Conservation (phyloP, 2,329 filamentous ascomycete genomes). For the Colletotrichum salicis region DNA sequence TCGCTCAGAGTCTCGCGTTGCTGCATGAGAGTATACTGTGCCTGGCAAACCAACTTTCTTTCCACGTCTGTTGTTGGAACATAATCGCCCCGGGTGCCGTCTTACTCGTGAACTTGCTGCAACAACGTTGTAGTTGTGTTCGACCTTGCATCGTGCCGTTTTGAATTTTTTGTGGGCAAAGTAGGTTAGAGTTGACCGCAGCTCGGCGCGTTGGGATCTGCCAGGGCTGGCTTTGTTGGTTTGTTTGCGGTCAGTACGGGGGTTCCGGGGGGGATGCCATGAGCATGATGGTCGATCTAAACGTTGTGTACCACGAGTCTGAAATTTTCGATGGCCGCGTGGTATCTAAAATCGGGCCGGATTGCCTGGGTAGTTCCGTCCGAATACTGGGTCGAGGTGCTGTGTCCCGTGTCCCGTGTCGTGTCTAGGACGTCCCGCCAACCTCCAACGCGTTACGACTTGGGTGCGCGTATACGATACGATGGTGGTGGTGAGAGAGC, state of each 20-base stretch:
- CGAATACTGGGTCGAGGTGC: background rate
- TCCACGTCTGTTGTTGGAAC: background rate
- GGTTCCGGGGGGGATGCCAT: background rate
- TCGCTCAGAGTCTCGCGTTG: background rate
- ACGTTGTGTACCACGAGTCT: background rate
- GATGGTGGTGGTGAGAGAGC: background rate
- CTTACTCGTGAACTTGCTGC: background rate
- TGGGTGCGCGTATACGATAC: background rate
- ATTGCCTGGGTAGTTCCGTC: constrained; percentile 1
- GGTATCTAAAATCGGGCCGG: constrained; percentile 16
- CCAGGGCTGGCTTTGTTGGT: constrained; percentile 9
- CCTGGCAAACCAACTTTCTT: too few relatives aligned
- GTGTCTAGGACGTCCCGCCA: constrained; percentile 6
- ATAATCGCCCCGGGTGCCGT: background rate
- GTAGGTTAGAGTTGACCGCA: constrained; percentile 27
- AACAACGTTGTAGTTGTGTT: constrained; percentile 2
- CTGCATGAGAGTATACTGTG: background rate
- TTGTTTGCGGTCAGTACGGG: background rate
- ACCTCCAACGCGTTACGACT: background rate
- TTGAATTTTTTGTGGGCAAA: constrained; percentile 15
- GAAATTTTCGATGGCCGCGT: background rate
- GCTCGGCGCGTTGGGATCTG: background rate
- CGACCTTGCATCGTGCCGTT: constrained; percentile 9
- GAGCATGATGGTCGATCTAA: constrained; percentile 10
- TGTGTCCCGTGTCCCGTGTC: constrained; percentile 11